Percentiles rank a stretch among this genome's conserved stretches.
Conservation (phyloP, 2,329 filamentous ascomycete species). For the Alternaria dauci region DNA sequence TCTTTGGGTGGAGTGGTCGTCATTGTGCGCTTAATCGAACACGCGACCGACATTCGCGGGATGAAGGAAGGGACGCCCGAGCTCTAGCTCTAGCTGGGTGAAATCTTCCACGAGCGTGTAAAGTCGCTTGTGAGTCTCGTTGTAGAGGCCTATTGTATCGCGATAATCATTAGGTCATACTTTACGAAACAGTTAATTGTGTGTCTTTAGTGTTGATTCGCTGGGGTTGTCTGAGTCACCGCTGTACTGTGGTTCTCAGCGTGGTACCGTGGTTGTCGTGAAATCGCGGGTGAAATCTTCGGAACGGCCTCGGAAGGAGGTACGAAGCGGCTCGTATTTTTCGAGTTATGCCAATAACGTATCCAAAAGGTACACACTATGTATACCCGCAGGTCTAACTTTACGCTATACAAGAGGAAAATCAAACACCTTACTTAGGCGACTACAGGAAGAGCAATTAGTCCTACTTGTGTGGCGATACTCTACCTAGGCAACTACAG, state of each 20-base stretch:
- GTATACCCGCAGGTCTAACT: background rate
- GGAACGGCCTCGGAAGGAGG: constrained; percentile 1
- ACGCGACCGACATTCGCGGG: constrained; percentile 34
- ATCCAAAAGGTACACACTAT: background rate
- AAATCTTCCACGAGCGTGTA: constrained; percentile 5
- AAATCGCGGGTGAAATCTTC: constrained; percentile 7
- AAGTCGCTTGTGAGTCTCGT: no score
- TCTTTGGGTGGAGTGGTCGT: constrained; percentile 42
- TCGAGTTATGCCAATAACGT: background rate
- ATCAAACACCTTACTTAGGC: no score
- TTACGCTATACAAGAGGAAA: background rate
- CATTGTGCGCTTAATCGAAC: constrained; percentile 21
- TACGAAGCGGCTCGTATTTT: background rate
- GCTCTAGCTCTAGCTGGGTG: constrained; percentile 13
- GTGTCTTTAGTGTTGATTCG: no score
- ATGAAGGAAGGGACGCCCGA: constrained; percentile 4
- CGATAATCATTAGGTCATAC: no score
- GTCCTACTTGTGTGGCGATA: no score
- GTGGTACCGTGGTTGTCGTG: no score
- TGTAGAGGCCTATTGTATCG: no score
- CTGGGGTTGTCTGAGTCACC: no score
- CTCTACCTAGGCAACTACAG: no score
- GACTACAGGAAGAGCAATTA: no score
- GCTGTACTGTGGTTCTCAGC: no score
- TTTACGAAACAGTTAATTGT: no score